Evolutionary conservation across 169 alveolate genomes (phyloP), one percentile per base, ranked within the genome.

Genomic region (Plasmodium cynomolgi): DNA sequence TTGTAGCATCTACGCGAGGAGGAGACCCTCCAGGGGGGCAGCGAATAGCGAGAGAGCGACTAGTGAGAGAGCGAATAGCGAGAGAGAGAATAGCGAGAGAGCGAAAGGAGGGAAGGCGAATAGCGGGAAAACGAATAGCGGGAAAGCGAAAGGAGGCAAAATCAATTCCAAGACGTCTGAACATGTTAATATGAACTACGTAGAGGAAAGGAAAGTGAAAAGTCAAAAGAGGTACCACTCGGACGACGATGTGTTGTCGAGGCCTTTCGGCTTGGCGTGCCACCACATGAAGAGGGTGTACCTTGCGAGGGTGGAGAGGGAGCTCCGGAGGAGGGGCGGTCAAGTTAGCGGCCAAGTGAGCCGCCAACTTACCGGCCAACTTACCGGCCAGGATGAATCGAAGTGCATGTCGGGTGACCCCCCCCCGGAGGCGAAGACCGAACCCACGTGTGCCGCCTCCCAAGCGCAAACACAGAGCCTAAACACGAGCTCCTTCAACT

Each of bases 401-500:
- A 44, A 44, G 56, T 44, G 56, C 56, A 1, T 44, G 11, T n/a
- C 56, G 3, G 13, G 37, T 23, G n/a, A 33, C 84, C 39, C 47
- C 85, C 71, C 29, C 74, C 71, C 29, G 37, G 68, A 7, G 29
- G 23, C 37, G 4, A 15, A 26, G 7, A 84, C 15, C 17, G 29
- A 81, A 41, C 29, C 31, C 23, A 62, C 47, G 72, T 73, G 15
- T 26, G 20, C 13, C 11, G n/a, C 6, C 34, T 11, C 41, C 29
- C 23, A 31, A 1, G 17, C 23, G 20, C 74, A n/a, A n/a, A n/a
- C 73, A n/a, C 58, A 44, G 2, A 50, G 44, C 41, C 34, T 80
- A 47, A 90, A 90, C 47, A 80, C 34, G 9, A 90, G 94, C 33
- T 90, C 94, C n/a, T 90, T 56, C 56, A 90, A 81, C 54, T 68